These are phyloP conservation scores for Lentinula detonsa DNA, from an alignment of 768 basidiomycete species.

Conservation along the genomic window DNA sequence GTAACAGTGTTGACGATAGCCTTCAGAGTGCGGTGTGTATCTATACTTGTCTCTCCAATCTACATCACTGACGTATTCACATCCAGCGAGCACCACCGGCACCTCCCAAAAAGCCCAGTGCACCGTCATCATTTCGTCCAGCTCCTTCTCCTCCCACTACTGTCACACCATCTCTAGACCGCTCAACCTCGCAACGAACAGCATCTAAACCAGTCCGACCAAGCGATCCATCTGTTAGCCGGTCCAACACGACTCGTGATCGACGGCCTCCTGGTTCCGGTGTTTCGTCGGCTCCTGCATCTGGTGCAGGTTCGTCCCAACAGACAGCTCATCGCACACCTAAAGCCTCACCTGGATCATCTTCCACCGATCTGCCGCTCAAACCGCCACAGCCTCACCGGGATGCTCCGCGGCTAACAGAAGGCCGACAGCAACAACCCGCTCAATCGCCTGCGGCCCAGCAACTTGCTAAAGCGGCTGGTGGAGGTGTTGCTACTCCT, in stretches of 20 bases:
- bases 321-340: constrained; percentile 26
- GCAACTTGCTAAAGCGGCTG: constrained; percentile 56
- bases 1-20: constrained; percentile 36
- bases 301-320: constrained; percentile 19
- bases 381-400: constrained; percentile 28
- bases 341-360: constrained; percentile 53
- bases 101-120: constrained; percentile 33
- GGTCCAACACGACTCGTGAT: constrained; percentile 62
- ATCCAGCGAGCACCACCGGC: constrained; percentile 43
- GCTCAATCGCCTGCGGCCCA: constrained; percentile 59
- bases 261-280: constrained; percentile 37
- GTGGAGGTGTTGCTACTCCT: constrained; percentile 71
- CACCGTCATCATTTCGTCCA: constrained; percentile 64
- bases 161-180: constrained; percentile 69
- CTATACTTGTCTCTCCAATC: constrained; percentile 13
- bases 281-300: constrained; percentile 20
- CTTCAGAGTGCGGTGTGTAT: constrained; percentile 52
- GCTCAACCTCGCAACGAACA: constrained; percentile 80
- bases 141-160: constrained; percentile 68
- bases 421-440: constrained; percentile 29
- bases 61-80: constrained; percentile 6
- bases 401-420: constrained; percentile 15
- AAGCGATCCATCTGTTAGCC: constrained; percentile 41
- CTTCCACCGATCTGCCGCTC: constrained; percentile 51
- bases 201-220: constrained; percentile 47